Base-by-base conservation (phyloP, 179 eudicot species). In the Patellifolia procumbens region DNA sequence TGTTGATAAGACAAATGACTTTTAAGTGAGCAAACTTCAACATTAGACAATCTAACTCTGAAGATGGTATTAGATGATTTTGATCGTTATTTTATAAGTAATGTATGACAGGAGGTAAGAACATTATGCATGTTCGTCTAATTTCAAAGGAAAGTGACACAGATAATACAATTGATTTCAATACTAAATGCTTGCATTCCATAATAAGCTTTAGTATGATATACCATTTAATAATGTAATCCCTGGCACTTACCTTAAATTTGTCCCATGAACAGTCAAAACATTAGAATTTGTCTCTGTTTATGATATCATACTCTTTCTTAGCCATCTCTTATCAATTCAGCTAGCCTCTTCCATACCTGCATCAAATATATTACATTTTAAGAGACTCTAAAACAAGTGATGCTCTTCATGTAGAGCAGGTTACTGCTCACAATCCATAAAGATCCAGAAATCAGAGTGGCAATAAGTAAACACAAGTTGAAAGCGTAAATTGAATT, bases 261-360 rank as follows among this genome's bases (percentile, higher is more conserved):
- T 96, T 62, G 97, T 93, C 83, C 93, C 98, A 82, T 96, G 99
- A 58, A 96, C 99, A 62, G 91, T 90, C 70, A 96, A 74, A 80
- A 88, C 85, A 81, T 80, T 91, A 68, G 89, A 83, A 48, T 83
- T 86, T 56, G 88, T 80, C 77, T 90, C 92, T 61, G 65, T 88
- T 84, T 80, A 91, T 83, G 35, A 96, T 96, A 83, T 96, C 99
- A 48, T 90, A 91, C 79, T 96, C 99, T 69, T 86, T 93, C 92
- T 88, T 93, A 22, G 97, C 81, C 52, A 90, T 76, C 84, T 96
- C 99, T 83, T 87, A 93, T 75, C 93, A 93, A 84, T 96, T 96
- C 49, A 93, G 85, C n/a, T 2, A 98, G 99, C 85, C 99, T 87
- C 83, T 96, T 96, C 29, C 99, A 91, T 77, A 96, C 99, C 99